phyloP scores from a whole-genome alignment of 2,329 filamentous ascomycete species.

The Trichoderma lentiforme region DNA sequence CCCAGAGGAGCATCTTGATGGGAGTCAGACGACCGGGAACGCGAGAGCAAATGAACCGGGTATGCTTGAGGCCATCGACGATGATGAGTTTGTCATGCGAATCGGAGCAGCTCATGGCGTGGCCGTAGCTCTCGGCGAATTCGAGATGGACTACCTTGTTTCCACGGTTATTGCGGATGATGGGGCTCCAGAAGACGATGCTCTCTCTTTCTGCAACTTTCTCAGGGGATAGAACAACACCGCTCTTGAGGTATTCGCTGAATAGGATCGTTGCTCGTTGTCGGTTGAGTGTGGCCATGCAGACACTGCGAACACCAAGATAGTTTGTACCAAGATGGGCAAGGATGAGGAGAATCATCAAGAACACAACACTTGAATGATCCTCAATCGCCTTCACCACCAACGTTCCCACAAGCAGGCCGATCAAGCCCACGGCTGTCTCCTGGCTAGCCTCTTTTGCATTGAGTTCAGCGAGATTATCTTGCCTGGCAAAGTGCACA shows the following conservation, averaged over 20 bases:
- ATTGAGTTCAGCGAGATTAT: constrained; percentile 90
- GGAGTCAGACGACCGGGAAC: constrained; percentile 20
- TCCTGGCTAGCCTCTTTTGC: constrained; percentile 95
- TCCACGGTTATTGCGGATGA: constrained; percentile 29
- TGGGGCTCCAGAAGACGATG: constrained; percentile 50
- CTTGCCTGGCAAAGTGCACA: constrained; percentile 83
- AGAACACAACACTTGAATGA: constrained; percentile 67
- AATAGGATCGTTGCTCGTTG: constrained; percentile 82
- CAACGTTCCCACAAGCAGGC: constrained; percentile 79
- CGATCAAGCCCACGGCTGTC: constrained; percentile 83
- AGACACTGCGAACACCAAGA: constrained; percentile 76
- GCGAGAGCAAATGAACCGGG: constrained; percentile 30
- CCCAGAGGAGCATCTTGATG: constrained; percentile 37
- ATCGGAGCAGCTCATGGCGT: constrained; percentile 29
- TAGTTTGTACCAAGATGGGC: constrained; percentile 85
- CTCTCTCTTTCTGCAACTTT: constrained; percentile 64
- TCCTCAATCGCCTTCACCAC: constrained; percentile 74
- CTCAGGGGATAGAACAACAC: constrained; percentile 57
- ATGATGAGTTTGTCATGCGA: constrained; percentile 24
- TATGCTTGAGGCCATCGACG: constrained; percentile 31
- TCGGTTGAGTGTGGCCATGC: constrained; percentile 79
- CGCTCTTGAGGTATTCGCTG: constrained; percentile 50
- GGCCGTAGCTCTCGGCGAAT: constrained; percentile 41
- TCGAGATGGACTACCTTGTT: constrained; percentile 36
- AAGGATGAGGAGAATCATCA: constrained; percentile 68